These are phyloP conservation scores for Naganishia onofrii DNA, from an alignment of 768 basidiomycete species.

Conservation along the genomic window DNA sequence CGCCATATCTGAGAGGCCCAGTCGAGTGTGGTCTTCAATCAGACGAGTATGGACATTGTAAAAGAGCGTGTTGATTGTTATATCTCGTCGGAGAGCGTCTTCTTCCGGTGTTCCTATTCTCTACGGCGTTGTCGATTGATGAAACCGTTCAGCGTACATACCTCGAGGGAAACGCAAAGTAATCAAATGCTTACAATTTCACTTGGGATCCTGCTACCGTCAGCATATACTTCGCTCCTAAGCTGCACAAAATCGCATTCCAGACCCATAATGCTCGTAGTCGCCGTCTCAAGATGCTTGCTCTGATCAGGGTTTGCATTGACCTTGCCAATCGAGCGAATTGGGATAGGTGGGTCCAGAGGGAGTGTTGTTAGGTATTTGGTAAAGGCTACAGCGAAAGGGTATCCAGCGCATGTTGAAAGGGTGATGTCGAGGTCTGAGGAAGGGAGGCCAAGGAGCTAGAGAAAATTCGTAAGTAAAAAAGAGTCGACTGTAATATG, in stretches of 20 bases:
- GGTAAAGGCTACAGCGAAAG: slow-evolving; percentile 78
- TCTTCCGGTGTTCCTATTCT: slow-evolving; percentile 85
- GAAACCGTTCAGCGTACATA: neutral
- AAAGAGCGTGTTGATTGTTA: slow-evolving; percentile 93
- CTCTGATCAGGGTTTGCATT: slow-evolving; percentile 94
- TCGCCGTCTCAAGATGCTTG: slow-evolving; percentile 95
- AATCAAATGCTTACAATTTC: slow-evolving; percentile 63
- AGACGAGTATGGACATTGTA: slow-evolving; percentile 84
- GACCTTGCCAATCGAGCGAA: slow-evolving; percentile 67
- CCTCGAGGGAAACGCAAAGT: neutral
- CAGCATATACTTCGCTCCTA: slow-evolving; percentile 84
- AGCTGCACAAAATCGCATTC: slow-evolving; percentile 93
- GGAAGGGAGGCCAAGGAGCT: slow-evolving; percentile 75
- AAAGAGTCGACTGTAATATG: neutral
- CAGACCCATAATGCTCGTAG: slow-evolving; percentile 71
- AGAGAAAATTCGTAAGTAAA: neutral
- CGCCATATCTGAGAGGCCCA: slow-evolving; percentile 83
- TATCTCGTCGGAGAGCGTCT: slow-evolving; percentile 85
- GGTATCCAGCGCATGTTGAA: slow-evolving; percentile 79
- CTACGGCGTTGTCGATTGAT: slow-evolving; percentile 53
- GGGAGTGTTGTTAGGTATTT: slow-evolving; percentile 57
- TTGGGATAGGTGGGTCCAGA: slow-evolving; percentile 37
- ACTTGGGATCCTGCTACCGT: slow-evolving; percentile 81
- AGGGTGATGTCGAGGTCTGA: slow-evolving; percentile 94
- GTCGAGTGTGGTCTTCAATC: slow-evolving; percentile 77